A percentile compares a stretch with the other conserved stretches of the same genome.
Evolutionary conservation across 2,329 filamentous ascomycete genomes (phyloP).

Genomic region (Fusarium neocosmosporiellum): DNA sequence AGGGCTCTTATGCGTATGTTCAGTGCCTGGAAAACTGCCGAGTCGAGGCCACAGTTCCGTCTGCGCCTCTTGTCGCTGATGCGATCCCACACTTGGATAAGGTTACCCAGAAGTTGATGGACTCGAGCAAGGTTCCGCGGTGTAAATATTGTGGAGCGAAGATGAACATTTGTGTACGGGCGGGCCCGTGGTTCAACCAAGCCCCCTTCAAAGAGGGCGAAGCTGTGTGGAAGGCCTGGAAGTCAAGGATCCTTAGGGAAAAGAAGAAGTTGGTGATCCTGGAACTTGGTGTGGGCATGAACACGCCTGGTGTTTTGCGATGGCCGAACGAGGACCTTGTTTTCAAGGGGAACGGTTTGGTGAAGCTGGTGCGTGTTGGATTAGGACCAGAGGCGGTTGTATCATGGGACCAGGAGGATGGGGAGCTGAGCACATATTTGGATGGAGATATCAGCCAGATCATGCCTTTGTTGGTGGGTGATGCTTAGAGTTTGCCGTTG

Average conservation of each 20-base stretch:
- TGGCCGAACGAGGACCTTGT: conserved; percentile 42
- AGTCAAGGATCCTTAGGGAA: background rate
- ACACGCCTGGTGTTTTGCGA: conserved; percentile 36
- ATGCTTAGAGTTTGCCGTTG: background rate
- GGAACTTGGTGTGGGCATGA: conserved; percentile 38
- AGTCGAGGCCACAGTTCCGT: conserved; percentile 12
- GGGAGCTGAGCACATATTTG: conserved; percentile 32
- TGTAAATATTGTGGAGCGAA: conserved; percentile 35
- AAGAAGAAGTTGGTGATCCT: conserved; percentile 34
- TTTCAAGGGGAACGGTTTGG: conserved; percentile 7
- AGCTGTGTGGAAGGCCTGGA: conserved; percentile 21
- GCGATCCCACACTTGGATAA: conserved; percentile 18
- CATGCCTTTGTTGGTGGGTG: conserved; percentile 1
- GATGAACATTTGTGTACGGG: conserved; percentile 39
- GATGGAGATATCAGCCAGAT: conserved; percentile 29
- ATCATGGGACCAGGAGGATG: conserved; percentile 33
- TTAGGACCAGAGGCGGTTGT: conserved; percentile 36
- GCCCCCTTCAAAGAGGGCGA: conserved; percentile 27
- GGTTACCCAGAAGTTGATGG: conserved; percentile 22
- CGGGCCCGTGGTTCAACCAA: conserved; percentile 33
- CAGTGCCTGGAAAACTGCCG: conserved; percentile 38
- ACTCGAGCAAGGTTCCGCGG: conserved; percentile 17
- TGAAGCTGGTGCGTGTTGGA: conserved; percentile 33
- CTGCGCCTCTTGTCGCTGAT: conserved; percentile 17
- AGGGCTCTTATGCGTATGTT: conserved; percentile 3